These are phyloP conservation scores for Clathrus columnatus DNA, from an alignment of 768 basidiomycete species.

Conservation along the genomic window DNA sequence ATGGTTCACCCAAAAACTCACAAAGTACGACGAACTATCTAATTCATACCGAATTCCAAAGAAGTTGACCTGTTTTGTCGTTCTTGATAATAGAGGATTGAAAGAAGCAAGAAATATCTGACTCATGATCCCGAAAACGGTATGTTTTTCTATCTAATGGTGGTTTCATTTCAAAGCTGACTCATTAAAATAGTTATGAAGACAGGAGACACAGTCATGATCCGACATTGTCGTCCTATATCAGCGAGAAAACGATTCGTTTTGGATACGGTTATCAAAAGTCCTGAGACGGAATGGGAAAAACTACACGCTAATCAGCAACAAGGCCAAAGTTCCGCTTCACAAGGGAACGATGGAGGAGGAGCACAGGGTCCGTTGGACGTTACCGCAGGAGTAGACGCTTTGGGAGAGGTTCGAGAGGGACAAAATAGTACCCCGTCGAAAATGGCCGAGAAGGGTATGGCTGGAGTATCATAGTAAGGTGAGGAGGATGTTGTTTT, in stretches of 20 bases:
- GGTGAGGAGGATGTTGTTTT: no score
- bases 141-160: slow-evolving; percentile 28
- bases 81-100: slow-evolving; percentile 17
- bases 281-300: slow-evolving; percentile 51
- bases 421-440: slow-evolving; percentile 5
- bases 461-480: not conserved
- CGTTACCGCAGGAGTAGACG: not conserved
- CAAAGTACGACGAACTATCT: slow-evolving; percentile 43
- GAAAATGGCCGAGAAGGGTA: not conserved
- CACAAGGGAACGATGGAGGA: not conserved
- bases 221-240: slow-evolving; percentile 74
- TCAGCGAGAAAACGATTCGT: slow-evolving; percentile 73
- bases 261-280: slow-evolving; percentile 56
- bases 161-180: slow-evolving; percentile 7
- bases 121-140: slow-evolving; percentile 67
- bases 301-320: not conserved
- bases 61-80: slow-evolving; percentile 3
- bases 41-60: not conserved
- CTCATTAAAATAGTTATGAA: not conserved
- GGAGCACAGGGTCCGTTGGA: not conserved
- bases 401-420: slow-evolving; percentile 25
- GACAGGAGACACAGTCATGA: slow-evolving; percentile 69
- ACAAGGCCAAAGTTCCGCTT: not conserved
- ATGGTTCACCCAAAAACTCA: slow-evolving; percentile 65
- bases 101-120: slow-evolving; percentile 69